Evolutionary conservation across 148 eudicot species (phyloP).

Genomic region (Fagopyrum esculentum): DNA sequence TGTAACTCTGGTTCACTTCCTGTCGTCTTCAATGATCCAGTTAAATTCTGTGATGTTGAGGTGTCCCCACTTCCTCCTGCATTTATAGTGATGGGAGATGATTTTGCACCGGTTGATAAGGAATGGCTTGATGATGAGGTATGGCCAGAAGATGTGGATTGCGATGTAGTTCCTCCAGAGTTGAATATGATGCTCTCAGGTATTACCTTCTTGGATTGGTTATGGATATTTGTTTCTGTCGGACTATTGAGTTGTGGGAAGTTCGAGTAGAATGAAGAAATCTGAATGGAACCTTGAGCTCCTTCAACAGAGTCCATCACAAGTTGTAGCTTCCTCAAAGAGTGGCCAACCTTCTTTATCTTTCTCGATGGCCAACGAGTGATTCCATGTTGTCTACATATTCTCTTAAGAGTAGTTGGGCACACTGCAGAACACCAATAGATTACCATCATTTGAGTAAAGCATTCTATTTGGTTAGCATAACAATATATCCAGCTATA

Average conservation of each 20-base stretch:
- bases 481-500: not conserved
- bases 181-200: slow-evolving; percentile 37
- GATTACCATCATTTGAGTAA: not conserved
- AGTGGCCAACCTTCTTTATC: slow-evolving; percentile 92
- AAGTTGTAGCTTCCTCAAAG: slow-evolving; percentile 72
- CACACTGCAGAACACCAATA: slow-evolving; percentile 50
- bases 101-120: slow-evolving; percentile 38
- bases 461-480: not conserved
- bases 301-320: slow-evolving; percentile 90
- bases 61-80: slow-evolving; percentile 26
- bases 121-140: slow-evolving; percentile 59
- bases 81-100: slow-evolving; percentile 19
- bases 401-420: slow-evolving; percentile 91
- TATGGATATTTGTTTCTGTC: slow-evolving; percentile 23
- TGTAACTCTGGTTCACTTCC: slow-evolving; percentile 38
- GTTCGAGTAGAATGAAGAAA: slow-evolving; percentile 63
- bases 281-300: slow-evolving; percentile 68
- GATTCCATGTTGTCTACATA: slow-evolving; percentile 93
- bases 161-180: slow-evolving; percentile 40
- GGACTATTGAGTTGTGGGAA: slow-evolving; percentile 61
- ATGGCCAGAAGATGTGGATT: slow-evolving; percentile 56
- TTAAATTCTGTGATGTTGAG: slow-evolving; percentile 25
- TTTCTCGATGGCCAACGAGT: slow-evolving; percentile 94
- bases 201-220: slow-evolving; percentile 26
- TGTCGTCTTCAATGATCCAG: slow-evolving; percentile 35